phyloP scores from a whole-genome alignment of 1,139 yeast species.

The Candida pseudoviswanathii region DNA sequence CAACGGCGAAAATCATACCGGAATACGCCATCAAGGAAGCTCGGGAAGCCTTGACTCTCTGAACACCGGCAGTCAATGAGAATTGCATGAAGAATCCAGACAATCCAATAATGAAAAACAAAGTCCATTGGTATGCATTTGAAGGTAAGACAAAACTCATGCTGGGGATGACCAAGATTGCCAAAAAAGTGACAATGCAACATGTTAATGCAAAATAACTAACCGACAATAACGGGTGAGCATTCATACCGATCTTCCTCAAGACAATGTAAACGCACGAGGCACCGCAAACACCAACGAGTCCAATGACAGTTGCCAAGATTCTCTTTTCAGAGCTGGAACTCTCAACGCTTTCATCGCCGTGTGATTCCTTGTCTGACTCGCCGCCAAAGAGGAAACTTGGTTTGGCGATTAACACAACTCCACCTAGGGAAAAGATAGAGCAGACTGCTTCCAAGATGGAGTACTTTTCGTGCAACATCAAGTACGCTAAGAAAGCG shows the following conservation, averaged over 20 bases:
- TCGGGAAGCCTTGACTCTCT: conserved; percentile 76
- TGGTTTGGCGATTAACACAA: conserved; percentile 80
- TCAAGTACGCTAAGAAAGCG: conserved; percentile 69
- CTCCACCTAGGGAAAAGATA: conserved; percentile 70
- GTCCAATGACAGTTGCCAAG: conserved; percentile 65
- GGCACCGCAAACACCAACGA: conserved; percentile 73
- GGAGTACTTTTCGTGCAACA: conserved; percentile 70
- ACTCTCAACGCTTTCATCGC: conserved; percentile 39
- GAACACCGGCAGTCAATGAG: conserved; percentile 79
- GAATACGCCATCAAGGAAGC: conserved; percentile 77
- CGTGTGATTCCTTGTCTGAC: conserved; percentile 30
- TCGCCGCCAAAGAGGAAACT: conserved; percentile 62
- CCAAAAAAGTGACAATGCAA: conserved; percentile 54
- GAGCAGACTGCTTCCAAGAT: conserved; percentile 70
- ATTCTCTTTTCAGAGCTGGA: conserved; percentile 42
- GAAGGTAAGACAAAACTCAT: conserved; percentile 63
- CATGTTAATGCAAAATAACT: conserved; percentile 72
- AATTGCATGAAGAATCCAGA: conserved; percentile 85
- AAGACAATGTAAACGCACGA: conserved; percentile 71
- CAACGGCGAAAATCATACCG: conserved; percentile 75
- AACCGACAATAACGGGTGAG: conserved; percentile 80
- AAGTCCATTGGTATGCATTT: conserved; percentile 61
- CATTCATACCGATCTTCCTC: conserved; percentile 72
- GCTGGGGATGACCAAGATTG: conserved; percentile 59
- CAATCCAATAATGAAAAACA: conserved; percentile 63